These are phyloP conservation scores for Penicillium paneum DNA, from an alignment of 2,329 filamentous ascomycete species.

Conservation along the genomic window DNA sequence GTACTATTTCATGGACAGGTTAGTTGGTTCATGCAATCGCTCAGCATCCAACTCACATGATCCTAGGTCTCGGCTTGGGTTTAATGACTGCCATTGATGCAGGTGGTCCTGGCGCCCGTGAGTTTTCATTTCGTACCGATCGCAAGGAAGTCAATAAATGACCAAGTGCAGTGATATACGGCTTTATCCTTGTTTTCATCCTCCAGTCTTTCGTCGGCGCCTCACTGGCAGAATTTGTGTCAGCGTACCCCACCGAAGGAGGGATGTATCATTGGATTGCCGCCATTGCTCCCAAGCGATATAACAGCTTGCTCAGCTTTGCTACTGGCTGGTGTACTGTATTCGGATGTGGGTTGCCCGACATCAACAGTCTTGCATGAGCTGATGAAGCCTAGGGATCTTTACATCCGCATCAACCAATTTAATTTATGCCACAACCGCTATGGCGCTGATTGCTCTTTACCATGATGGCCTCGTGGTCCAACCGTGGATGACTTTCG, in stretches of 20 bases:
- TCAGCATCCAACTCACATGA: not conserved
- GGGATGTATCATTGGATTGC: conserved; percentile 55
- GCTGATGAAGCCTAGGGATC: conserved; percentile 35
- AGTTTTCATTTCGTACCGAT: not conserved
- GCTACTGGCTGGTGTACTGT: conserved; percentile 47
- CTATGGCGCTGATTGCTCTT: conserved; percentile 45
- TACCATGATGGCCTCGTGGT: conserved; percentile 42
- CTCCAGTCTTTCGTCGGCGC: conserved; percentile 48
- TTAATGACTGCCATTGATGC: conserved; percentile 49
- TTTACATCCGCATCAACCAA: conserved; percentile 48
- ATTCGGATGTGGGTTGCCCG: conserved; percentile 33
- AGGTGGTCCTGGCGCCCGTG: conserved; percentile 46
- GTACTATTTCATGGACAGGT: conserved; percentile 52
- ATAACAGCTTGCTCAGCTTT: conserved; percentile 45
- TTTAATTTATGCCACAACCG: conserved; percentile 43
- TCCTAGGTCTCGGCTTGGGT: conserved; percentile 40
- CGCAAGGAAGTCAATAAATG: conserved; percentile 9
- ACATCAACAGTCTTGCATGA: not conserved
- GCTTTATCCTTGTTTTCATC: conserved; percentile 49
- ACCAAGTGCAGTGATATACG: conserved; percentile 46
- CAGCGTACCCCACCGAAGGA: conserved; percentile 49
- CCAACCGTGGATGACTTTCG: conserved; percentile 50
- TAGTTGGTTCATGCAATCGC: not conserved
- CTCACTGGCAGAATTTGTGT: conserved; percentile 50
- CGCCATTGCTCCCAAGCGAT: conserved; percentile 43